phyloP scores from a whole-genome alignment of 768 basidiomycete genomes.

The Hypsizygus marmoreus region DNA sequence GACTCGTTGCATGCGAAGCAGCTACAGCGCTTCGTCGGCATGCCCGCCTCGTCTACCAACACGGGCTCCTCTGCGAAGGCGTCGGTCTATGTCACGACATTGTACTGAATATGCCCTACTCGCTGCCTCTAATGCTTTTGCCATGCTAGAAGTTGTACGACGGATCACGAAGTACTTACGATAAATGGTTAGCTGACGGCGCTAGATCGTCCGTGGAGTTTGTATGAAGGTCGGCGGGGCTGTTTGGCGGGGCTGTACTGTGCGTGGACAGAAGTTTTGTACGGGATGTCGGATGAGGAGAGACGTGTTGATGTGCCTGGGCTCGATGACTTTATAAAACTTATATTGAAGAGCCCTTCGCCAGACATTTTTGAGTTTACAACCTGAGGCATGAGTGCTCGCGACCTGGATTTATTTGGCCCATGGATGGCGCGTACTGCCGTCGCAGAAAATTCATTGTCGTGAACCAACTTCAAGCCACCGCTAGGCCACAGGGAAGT shows the following conservation, averaged over 20 bases:
- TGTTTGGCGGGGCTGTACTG: constrained; percentile 59
- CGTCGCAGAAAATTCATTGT: no score
- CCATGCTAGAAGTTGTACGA: constrained; percentile 28
- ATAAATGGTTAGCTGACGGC: constrained; percentile 40
- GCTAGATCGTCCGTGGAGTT: constrained; percentile 56
- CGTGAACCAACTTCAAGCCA: no score
- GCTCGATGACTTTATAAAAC: constrained; percentile 46
- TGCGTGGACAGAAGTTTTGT: constrained; percentile 51
- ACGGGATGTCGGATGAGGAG: constrained; percentile 26
- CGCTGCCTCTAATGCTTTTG: constrained; percentile 46
- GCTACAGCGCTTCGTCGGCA: constrained; percentile 37
- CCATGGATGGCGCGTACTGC: no score
- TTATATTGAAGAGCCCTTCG: no score
- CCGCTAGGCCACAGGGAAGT: no score
- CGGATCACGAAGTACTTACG: constrained; percentile 32
- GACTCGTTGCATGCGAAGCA: constrained; percentile 27
- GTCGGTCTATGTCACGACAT: constrained; percentile 63
- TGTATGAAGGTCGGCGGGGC: constrained; percentile 64
- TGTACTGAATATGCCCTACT: constrained; percentile 53
- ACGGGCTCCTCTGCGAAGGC: constrained; percentile 55
- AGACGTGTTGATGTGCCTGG: constrained; percentile 37
- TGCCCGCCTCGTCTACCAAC: constrained; percentile 45
- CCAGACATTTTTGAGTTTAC: no score
- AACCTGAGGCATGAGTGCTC: no score
- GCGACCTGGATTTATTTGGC: no score